Percentiles rank a stretch among this genome's conserved stretches.
Conservation (phyloP, 768 basidiomycete species). For the Auriscalpium microsporum region DNA sequence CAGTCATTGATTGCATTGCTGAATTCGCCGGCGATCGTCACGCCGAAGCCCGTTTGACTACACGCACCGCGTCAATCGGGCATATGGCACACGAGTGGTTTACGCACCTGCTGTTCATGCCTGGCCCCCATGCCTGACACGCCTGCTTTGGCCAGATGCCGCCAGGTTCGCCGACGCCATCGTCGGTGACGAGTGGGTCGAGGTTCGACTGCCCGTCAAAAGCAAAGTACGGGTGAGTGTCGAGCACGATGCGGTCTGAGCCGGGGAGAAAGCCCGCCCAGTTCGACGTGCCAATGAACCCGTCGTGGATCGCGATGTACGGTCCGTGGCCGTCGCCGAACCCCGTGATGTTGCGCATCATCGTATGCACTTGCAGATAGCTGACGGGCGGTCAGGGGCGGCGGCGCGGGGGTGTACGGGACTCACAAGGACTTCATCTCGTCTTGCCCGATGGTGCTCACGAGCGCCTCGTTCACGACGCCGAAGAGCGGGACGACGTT, state of each 20-base stretch:
- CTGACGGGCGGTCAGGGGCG: conserved; percentile 28
- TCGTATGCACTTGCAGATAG: conserved; percentile 49
- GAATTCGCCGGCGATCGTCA: conserved; percentile 72
- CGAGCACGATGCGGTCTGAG: conserved; percentile 38
- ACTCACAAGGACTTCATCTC: conserved; percentile 55
- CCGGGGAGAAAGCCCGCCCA: conserved; percentile 35
- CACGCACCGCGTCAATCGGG: neutral
- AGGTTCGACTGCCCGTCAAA: conserved; percentile 11
- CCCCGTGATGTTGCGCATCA: conserved; percentile 70
- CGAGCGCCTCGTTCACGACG: conserved; percentile 57
- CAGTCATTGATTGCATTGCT: conserved; percentile 60
- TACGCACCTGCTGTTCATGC: conserved; percentile 34
- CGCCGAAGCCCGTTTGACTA: conserved; percentile 50
- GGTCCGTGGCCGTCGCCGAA: conserved; percentile 54
- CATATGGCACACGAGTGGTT: neutral
- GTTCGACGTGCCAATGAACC: conserved; percentile 41
- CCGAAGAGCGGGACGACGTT: conserved; percentile 57
- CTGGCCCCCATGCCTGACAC: conserved; percentile 32
- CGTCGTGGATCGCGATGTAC: conserved; percentile 47
- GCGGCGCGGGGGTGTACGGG: neutral
- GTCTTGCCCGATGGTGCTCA: conserved; percentile 46
- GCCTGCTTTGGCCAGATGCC: conserved; percentile 23
- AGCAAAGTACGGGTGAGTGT: conserved; percentile 42
- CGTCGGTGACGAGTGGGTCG: conserved; percentile 20
- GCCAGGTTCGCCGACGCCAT: conserved; percentile 24